Evolutionary conservation across 331 rosid species (phyloP).

Genomic region (Malus hybrid): DNA sequence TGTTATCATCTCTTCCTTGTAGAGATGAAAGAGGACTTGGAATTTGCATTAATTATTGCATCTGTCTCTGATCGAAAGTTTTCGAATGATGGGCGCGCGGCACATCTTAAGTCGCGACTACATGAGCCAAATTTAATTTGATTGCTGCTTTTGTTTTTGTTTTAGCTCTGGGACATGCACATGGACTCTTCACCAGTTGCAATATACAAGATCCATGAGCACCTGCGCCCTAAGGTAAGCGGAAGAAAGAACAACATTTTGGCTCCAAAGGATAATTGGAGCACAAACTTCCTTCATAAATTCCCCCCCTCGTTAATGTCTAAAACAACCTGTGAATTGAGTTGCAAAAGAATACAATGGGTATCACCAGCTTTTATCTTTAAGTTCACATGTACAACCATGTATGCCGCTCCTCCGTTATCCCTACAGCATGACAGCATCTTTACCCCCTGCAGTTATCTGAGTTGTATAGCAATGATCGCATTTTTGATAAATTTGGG

Average conservation of each 20-base stretch:
- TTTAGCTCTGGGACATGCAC: constrained; percentile 66
- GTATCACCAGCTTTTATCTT: background rate
- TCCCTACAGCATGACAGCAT: constrained; percentile 13
- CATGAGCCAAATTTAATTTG: constrained; percentile 20
- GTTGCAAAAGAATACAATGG: background rate
- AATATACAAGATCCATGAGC: constrained; percentile 56
- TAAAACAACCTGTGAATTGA: background rate
- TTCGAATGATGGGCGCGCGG: constrained; percentile 52
- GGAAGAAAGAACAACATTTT: background rate
- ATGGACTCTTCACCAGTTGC: constrained; percentile 61
- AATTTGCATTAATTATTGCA: constrained; percentile 20
- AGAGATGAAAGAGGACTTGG: no score
- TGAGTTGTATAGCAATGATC: constrained; percentile 50
- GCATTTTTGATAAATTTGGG: constrained; percentile 61
- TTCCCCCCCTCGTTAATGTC: background rate
- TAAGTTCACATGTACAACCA: background rate
- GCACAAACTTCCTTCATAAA: background rate
- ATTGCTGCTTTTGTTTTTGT: constrained; percentile 14
- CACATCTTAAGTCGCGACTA: constrained; percentile 60
- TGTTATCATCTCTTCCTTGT: no score
- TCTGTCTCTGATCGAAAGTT: constrained; percentile 59
- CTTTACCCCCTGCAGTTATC: constrained; percentile 31
- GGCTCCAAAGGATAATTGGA: background rate
- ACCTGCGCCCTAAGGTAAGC: constrained; percentile 53
- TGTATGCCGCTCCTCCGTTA: background rate